These are phyloP conservation scores for Microbotryum saponariae DNA, from an alignment of 1,284 basidiomycete genomes.

Conservation along the genomic window DNA sequence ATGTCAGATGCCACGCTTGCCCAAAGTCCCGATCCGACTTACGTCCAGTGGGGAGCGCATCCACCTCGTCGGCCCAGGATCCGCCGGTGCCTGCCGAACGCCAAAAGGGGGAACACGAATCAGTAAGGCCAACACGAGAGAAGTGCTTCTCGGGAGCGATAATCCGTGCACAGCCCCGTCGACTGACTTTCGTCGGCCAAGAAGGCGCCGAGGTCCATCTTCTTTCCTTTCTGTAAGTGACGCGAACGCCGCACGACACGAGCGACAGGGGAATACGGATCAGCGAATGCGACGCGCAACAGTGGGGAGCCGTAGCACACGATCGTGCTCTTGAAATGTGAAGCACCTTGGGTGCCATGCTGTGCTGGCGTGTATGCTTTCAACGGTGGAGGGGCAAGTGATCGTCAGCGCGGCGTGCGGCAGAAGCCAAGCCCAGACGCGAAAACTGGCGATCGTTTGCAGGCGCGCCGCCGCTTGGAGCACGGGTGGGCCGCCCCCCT, in stretches of 20 bases:
- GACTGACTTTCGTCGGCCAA: conserved; percentile 63
- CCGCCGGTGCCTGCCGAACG: conserved; percentile 54
- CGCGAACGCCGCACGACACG: neutral
- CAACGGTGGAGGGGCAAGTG: too few species aligned
- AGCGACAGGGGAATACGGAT: neutral
- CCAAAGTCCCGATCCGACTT: conserved; percentile 42
- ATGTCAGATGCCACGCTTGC: conserved; percentile 26
- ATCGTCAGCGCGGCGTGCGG: too few species aligned
- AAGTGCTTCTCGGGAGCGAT: conserved; percentile 3
- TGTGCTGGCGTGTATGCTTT: neutral
- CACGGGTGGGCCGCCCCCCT: too few species aligned
- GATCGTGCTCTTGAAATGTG: neutral
- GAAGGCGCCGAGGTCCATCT: conserved; percentile 84
- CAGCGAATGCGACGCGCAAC: neutral
- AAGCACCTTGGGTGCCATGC: conserved; percentile 24
- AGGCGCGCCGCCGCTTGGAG: too few species aligned
- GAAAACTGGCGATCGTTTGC: too few species aligned
- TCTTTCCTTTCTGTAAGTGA: conserved; percentile 61
- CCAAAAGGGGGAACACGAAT: conserved; percentile 20
- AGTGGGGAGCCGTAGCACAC: neutral
- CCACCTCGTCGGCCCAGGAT: conserved; percentile 98
- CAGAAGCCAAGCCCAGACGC: too few species aligned
- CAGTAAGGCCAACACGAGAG: conserved; percentile 7
- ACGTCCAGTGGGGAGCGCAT: conserved; percentile 79
- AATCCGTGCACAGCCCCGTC: conserved; percentile 37